These are phyloP conservation scores for Trypanosoma avium DNA, from an alignment of 208 protist genomes.

Conservation along the genomic window DNA sequence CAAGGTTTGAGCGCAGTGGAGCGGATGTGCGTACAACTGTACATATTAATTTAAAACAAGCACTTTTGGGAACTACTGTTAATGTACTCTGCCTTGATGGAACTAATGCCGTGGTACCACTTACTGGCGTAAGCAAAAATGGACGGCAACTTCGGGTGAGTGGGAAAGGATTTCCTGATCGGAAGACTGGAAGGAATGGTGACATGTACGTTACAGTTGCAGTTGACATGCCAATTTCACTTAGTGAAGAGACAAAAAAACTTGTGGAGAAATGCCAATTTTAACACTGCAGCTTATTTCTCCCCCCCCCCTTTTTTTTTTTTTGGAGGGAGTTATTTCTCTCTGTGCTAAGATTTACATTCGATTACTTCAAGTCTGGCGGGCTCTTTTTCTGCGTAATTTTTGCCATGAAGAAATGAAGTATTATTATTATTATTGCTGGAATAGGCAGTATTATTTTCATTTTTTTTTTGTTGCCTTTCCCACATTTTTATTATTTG, in stretches of 20 bases:
- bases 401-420: too few species aligned
- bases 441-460: too few species aligned
- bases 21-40: conserved; percentile 83
- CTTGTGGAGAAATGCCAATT: conserved; percentile 83
- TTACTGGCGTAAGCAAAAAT: conserved; percentile 76
- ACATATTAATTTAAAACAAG: conserved; percentile 83
- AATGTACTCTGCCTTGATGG: conserved; percentile 70
- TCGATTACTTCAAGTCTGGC: too few species aligned
- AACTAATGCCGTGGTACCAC: conserved; percentile 41
- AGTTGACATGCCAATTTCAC: conserved; percentile 76
- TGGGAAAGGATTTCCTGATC: conserved; percentile 71
- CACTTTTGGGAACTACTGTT: conserved; percentile 77
- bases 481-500: too few species aligned
- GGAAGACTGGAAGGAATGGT: conserved; percentile 67
- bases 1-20: conserved; percentile 85
- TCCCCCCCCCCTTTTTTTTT: too few species aligned
- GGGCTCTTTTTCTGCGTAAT: too few species aligned
- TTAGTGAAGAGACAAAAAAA: conserved; percentile 72
- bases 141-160: conserved; percentile 72
- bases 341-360: too few species aligned
- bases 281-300: conserved; percentile 34
- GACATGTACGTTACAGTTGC: conserved; percentile 77
- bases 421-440: too few species aligned
- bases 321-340: too few species aligned
- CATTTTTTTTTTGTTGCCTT: too few species aligned